Evolutionary conservation across 2,329 filamentous ascomycete species (phyloP).

Genomic region (Hypoxylon sp.): DNA sequence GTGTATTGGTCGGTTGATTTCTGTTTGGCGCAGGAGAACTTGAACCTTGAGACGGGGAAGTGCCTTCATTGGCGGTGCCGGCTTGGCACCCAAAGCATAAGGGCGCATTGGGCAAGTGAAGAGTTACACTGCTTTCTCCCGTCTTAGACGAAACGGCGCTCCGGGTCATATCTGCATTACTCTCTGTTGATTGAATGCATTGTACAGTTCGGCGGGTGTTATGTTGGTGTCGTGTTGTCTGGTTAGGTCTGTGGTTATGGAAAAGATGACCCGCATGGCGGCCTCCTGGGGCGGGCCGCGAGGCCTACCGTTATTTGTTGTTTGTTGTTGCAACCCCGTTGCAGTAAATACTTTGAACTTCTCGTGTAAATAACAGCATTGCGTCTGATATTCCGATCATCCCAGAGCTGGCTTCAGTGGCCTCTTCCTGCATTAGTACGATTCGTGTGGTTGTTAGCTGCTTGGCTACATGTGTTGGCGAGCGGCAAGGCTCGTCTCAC

Average conservation of each 20-base stretch:
- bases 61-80: constrained; percentile 39
- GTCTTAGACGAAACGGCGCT: constrained; percentile 42
- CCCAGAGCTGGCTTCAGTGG: constrained; percentile 25
- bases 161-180: constrained; percentile 40
- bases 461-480: constrained; percentile 25
- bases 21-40: constrained; percentile 39
- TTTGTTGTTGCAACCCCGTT: constrained; percentile 31
- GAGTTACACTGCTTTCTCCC: constrained; percentile 40
- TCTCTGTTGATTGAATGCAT: constrained; percentile 39
- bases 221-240: constrained; percentile 33
- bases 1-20: constrained; percentile 36
- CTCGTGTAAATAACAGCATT: constrained; percentile 39
- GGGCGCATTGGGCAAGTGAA: constrained; percentile 42
- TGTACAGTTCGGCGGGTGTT: constrained; percentile 38
- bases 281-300: constrained; percentile 30
- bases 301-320: constrained; percentile 36
- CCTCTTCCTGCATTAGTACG: constrained; percentile 12
- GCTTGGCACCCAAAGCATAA: constrained; percentile 41
- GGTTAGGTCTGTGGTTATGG: constrained; percentile 35
- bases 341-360: constrained; percentile 39
- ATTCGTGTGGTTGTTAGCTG: constrained; percentile 19
- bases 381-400: constrained; percentile 25
- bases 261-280: constrained; percentile 36
- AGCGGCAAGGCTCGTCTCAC: constrained; percentile 24
- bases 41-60: constrained; percentile 33